phyloP scores from a whole-genome alignment of 441 rosid species.

The Populus tomentosa region DNA sequence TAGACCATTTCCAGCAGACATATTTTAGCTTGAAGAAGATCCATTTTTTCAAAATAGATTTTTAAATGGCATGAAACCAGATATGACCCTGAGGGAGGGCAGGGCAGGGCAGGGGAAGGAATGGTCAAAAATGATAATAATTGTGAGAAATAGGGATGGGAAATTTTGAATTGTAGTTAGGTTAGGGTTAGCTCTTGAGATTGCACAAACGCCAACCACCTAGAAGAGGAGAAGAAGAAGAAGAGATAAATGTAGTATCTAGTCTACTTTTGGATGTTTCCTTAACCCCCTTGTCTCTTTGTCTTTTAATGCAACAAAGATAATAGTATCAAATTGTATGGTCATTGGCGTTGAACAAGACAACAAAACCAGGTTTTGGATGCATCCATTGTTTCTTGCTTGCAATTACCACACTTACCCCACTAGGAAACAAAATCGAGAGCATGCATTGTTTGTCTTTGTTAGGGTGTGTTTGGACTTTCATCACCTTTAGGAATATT shows the following conservation, averaged over 20 bases:
- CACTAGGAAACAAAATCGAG: slow-evolving; percentile 41
- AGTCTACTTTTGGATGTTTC: slow-evolving; percentile 31
- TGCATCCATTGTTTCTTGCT: slow-evolving; percentile 20
- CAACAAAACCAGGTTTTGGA: slow-evolving; percentile 32
- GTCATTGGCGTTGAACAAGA: slow-evolving; percentile 19
- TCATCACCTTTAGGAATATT: slow-evolving; percentile 45
- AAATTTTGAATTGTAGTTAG: background rate
- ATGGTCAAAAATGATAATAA: background rate
- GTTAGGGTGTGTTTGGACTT: slow-evolving; percentile 63
- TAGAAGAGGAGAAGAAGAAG: slow-evolving; percentile 11
- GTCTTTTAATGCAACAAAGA: slow-evolving; percentile 23
- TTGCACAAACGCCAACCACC: slow-evolving; percentile 4
- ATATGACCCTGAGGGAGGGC: background rate
- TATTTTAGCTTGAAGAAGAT: too few species aligned
- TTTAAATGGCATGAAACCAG: background rate
- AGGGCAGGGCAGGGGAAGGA: background rate
- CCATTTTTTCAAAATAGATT: too few species aligned
- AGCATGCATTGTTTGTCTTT: slow-evolving; percentile 44
- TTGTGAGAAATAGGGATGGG: background rate
- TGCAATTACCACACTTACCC: slow-evolving; percentile 23
- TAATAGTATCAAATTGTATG: slow-evolving; percentile 18
- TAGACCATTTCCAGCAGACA: background rate
- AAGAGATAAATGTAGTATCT: slow-evolving; percentile 23
- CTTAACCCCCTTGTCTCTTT: slow-evolving; percentile 30
- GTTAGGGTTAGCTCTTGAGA: background rate